Evolutionary conservation across 768 basidiomycete genomes (phyloP).

Genomic region (Mycena chlorophos): DNA sequence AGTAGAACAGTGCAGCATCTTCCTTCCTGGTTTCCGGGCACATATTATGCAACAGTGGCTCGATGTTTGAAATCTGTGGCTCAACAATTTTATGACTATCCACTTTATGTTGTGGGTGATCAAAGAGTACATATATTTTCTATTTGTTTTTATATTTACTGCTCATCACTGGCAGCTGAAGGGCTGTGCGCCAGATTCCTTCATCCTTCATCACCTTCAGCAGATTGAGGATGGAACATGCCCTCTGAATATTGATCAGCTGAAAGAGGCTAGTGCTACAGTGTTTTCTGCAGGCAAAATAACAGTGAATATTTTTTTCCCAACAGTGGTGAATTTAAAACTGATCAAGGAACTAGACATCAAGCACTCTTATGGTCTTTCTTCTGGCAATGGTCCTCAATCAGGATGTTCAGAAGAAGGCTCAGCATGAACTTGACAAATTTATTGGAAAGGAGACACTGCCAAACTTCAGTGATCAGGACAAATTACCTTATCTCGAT

Average conservation of each 20-base stretch:
- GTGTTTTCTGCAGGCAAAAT: background rate
- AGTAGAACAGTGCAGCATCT: no score
- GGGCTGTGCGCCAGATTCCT: background rate
- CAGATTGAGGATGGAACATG: background rate
- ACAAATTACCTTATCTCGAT: constrained; percentile 22
- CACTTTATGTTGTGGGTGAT: no score
- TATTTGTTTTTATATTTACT: no score
- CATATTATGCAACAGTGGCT: no score
- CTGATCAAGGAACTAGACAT: background rate
- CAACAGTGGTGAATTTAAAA: background rate
- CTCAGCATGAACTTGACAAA: constrained; percentile 28
- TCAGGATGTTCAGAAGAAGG: constrained; percentile 25
- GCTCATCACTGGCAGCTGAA: no score
- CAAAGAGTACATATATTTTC: no score
- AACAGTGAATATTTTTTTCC: background rate
- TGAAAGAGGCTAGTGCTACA: background rate
- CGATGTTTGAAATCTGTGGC: no score
- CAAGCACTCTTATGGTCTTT: constrained; percentile 12
- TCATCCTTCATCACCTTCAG: background rate
- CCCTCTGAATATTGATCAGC: background rate
- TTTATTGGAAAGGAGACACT: constrained; percentile 24
- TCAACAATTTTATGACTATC: no score
- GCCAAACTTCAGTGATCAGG: constrained; percentile 17
- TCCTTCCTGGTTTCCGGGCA: no score
- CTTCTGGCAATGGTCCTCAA: constrained; percentile 29